Base-by-base conservation (phyloP, 176 grass and related monocot species). In the Musa beccarii region DNA sequence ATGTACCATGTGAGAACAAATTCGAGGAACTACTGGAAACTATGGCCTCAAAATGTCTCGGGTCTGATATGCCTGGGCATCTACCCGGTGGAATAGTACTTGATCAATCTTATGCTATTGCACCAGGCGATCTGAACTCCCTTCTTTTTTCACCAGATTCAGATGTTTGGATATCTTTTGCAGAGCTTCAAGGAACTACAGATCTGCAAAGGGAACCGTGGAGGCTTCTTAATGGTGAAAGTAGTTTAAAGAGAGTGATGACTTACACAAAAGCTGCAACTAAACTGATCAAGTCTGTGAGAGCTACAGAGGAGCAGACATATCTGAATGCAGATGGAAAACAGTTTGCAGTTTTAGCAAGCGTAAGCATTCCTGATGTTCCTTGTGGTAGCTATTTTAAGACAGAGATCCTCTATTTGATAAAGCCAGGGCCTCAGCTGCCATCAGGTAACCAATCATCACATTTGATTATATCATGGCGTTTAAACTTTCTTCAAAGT, bases 401-500 rank as follows among this genome's bases (percentile, higher is more conserved):
- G 85, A 93, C 86, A 26, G 95, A 98, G 72, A 72, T 98, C 79
- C 85, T 98, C 79, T 98, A 88, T 65, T 84, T 82, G 75, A 91
- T 98, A 57, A 91, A 75, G 74, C 80, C 84, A 23, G 95, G 90
- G 24, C 90, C 90, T 52, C 83, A 85, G 69, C 78, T 91, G 72
- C 82, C 87, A 79, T 85, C 88, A 25, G 61, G 85, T 67, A 80
- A 93, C 67, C 82, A 87, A 70, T 82, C 95, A 28, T 89, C 89
- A 63, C 84, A 80, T 82, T 76, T 98, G 75, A 76, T 89, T 65
- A 84, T 98, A 80, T 93, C 95, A 72, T 98, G 95, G 95, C 84
- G 88, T 63, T 85, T 93, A 63, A 98, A 98, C 85, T 98, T 98
- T 84, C 79, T 93, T 91, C 95, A 98, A 75, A 93, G 90, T 88